phyloP scores from a whole-genome alignment of 2,329 filamentous ascomycete genomes.

The Botrytis paeoniae region DNA sequence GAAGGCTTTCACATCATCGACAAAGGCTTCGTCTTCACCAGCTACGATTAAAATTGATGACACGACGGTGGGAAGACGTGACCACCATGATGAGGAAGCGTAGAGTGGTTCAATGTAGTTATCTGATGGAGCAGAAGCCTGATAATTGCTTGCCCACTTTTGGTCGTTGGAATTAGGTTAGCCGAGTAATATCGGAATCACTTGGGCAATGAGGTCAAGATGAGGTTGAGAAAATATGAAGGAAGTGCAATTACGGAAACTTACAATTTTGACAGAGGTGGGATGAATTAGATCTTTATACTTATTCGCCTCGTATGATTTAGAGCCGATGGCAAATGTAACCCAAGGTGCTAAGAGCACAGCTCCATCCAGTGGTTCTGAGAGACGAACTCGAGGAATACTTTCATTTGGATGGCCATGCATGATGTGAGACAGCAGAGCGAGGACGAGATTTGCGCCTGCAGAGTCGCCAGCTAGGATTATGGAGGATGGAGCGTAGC shows the following conservation, averaged over 20 bases:
- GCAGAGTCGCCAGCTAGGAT: constrained; percentile 52
- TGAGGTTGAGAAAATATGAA: constrained; percentile 25
- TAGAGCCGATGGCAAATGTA: constrained; percentile 46
- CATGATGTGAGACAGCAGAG: constrained; percentile 48
- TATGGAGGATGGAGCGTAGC: constrained; percentile 46
- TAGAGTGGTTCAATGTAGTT: constrained; percentile 52
- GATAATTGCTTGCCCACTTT: constrained; percentile 38
- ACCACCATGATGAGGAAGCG: constrained; percentile 54
- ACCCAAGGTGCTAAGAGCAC: constrained; percentile 59
- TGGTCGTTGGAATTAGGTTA: constrained; percentile 39
- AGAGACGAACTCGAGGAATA: constrained; percentile 47
- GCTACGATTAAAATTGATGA: constrained; percentile 51
- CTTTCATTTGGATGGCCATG: constrained; percentile 59
- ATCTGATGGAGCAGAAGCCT: constrained; percentile 38
- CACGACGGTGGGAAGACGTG: constrained; percentile 43
- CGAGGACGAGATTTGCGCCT: constrained; percentile 48
- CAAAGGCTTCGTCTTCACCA: constrained; percentile 54
- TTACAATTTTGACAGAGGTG: constrained; percentile 25
- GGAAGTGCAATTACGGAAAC: not conserved
- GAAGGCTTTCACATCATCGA: constrained; percentile 54
- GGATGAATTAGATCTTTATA: constrained; percentile 50
- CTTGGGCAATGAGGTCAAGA: not conserved
- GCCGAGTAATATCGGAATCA: constrained; percentile 42
- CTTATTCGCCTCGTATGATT: constrained; percentile 45
- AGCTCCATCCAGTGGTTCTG: constrained; percentile 46